These are phyloP conservation scores for Aspergillus brasiliensis DNA, from an alignment of 2,329 filamentous ascomycete genomes.

Conservation along the genomic window DNA sequence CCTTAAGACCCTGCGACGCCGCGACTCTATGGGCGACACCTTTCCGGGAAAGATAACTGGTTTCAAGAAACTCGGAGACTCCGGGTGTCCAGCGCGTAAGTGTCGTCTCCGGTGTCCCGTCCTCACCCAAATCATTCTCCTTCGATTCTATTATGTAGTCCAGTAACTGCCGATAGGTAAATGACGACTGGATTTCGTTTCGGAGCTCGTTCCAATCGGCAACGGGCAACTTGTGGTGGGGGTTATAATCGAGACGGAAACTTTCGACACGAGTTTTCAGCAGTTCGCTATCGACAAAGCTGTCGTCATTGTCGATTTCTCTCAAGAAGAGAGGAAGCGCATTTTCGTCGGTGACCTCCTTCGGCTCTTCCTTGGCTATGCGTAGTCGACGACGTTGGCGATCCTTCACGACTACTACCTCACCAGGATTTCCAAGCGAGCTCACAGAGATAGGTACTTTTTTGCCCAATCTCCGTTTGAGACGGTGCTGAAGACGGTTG, in stretches of 20 bases:
- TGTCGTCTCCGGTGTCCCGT: not conserved
- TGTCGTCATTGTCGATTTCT: constrained; percentile 27
- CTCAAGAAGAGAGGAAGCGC: constrained; percentile 29
- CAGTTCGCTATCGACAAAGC: constrained; percentile 14
- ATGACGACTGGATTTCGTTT: constrained; percentile 34
- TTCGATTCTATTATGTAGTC: constrained; percentile 28
- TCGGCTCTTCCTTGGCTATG: not conserved
- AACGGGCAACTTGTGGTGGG: constrained; percentile 28
- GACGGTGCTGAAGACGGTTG: not conserved
- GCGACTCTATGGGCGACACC: constrained; percentile 24
- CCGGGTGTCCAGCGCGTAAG: constrained; percentile 34
- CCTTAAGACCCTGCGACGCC: constrained; percentile 25
- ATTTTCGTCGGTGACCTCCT: constrained; percentile 10
- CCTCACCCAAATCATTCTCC: not conserved
- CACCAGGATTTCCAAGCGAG: constrained; percentile 39
- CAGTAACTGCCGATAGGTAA: constrained; percentile 36
- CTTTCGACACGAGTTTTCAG: constrained; percentile 32
- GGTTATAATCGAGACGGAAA: constrained; percentile 25
- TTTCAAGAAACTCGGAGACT: constrained; percentile 32
- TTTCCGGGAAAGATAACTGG: constrained; percentile 15
- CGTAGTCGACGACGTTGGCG: constrained; percentile 22
- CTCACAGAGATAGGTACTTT: constrained; percentile 33
- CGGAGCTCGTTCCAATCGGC: constrained; percentile 35
- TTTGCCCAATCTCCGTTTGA: not conserved
- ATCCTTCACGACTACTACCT: constrained; percentile 39